Percentiles rank a stretch among this genome's conserved stretches.
phyloP scores from a whole-genome alignment of 306 rosid species.

The Glycine latifolia region DNA sequence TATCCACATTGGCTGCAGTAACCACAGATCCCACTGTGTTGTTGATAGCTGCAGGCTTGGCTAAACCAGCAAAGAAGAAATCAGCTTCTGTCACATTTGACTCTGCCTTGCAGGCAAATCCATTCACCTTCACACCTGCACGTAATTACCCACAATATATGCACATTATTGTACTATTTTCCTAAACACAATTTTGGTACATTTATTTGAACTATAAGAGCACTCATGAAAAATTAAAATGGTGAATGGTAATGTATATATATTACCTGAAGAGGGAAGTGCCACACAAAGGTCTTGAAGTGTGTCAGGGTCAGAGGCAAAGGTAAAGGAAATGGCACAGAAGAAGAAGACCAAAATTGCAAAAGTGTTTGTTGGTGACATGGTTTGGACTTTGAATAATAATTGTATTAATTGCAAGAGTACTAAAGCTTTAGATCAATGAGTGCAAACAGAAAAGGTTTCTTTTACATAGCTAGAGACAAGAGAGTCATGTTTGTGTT shows the following conservation, averaged over 20 bases:
- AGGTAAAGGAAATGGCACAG: slow-evolving; percentile 39
- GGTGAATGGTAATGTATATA: background rate
- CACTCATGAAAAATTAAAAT: background rate
- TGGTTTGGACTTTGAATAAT: slow-evolving; percentile 34
- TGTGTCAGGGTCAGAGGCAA: slow-evolving; percentile 60
- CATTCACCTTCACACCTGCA: slow-evolving; percentile 63
- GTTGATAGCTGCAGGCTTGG: slow-evolving; percentile 53
- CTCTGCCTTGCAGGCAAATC: slow-evolving; percentile 63
- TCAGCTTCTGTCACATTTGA: slow-evolving; percentile 57
- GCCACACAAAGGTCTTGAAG: slow-evolving; percentile 71
- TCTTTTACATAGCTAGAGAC: background rate
- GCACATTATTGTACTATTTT: background rate
- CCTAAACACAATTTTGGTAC: background rate
- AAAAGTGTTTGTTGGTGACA: slow-evolving; percentile 41
- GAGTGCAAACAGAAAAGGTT: slow-evolving; percentile 9
- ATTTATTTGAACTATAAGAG: too few species aligned
- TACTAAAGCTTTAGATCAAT: slow-evolving; percentile 2
- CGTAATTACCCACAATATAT: background rate
- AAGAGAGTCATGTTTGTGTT: slow-evolving; percentile 31
- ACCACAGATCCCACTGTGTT: slow-evolving; percentile 61
- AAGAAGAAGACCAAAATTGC: slow-evolving; percentile 42
- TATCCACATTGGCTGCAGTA: slow-evolving; percentile 58
- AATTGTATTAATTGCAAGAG: background rate
- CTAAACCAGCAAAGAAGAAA: slow-evolving; percentile 59
- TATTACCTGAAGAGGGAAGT: slow-evolving; percentile 59